Conservation (phyloP, 257 asterid species). For the Plantago major region DNA sequence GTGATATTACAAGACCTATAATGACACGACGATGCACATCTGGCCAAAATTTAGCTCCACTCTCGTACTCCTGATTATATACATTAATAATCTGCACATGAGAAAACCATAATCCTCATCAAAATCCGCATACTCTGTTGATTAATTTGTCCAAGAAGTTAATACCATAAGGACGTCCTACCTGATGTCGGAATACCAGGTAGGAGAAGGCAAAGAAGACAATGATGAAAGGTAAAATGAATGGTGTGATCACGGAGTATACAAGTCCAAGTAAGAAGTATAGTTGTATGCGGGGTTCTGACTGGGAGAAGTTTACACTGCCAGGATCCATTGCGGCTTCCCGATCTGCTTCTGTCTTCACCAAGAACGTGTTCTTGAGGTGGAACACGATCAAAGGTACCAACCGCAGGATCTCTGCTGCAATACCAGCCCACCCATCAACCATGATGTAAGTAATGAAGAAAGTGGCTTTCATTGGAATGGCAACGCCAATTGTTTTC, state of each 20-base stretch:
- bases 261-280: constrained; percentile 85
- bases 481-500: constrained; percentile 75
- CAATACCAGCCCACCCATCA: constrained; percentile 97
- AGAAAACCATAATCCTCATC: constrained; percentile 4
- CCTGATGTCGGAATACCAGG: constrained; percentile 92
- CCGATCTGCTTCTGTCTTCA: constrained; percentile 85
- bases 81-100: constrained; percentile 84
- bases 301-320: constrained; percentile 40
- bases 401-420: constrained; percentile 79
- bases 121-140: background rate
- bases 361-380: constrained; percentile 75
- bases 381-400: constrained; percentile 68
- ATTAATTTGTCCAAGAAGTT: background rate
- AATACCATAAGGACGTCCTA: constrained; percentile 16
- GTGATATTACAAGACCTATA: constrained; percentile 64
- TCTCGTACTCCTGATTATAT: constrained; percentile 84
- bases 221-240: constrained; percentile 78
- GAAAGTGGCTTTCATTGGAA: constrained; percentile 95
- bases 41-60: constrained; percentile 86
- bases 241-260: constrained; percentile 68
- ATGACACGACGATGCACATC: constrained; percentile 79
- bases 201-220: constrained; percentile 77
- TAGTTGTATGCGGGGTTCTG: constrained; percentile 84
- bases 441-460: constrained; percentile 89
- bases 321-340: constrained; percentile 93